Percentiles rank a stretch among this genome's conserved stretches.
Conservation (phyloP, 805 yeast species). For the Saccharomycopsis babjevae region DNA sequence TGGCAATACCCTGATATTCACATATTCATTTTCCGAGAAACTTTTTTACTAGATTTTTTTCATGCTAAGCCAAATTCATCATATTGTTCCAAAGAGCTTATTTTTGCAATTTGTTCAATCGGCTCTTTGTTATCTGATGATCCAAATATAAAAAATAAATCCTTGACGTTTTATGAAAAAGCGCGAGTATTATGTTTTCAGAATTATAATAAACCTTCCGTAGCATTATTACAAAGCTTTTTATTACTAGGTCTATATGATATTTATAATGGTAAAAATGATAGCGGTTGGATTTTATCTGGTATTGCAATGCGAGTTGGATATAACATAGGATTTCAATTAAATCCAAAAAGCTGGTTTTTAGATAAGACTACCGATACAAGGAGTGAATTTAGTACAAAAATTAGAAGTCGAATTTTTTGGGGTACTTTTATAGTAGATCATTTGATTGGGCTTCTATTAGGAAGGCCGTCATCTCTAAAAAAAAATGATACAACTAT, state of each 20-base stretch:
- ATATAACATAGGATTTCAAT: conserved; percentile 52
- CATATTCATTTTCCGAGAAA: conserved; percentile 53
- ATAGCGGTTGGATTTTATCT: conserved; percentile 52
- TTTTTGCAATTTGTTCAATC: conserved; percentile 47
- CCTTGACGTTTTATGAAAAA: conserved; percentile 36
- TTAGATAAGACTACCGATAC: conserved; percentile 27
- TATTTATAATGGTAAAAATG: conserved; percentile 47
- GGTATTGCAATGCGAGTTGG: conserved; percentile 60
- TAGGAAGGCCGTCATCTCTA: conserved; percentile 49
- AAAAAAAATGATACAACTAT: conserved; percentile 50
- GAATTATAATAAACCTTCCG: conserved; percentile 35
- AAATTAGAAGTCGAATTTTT: conserved; percentile 47
- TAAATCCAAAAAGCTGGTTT: conserved; percentile 53
- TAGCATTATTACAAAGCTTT: conserved; percentile 49
- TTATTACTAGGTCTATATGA: conserved; percentile 52
- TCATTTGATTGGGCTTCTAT: conserved; percentile 47
- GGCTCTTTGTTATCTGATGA: conserved; percentile 43
- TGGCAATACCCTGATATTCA: conserved; percentile 60
- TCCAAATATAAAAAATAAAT: conserved; percentile 31
- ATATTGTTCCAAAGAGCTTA: conserved; percentile 46
- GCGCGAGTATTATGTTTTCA: conserved; percentile 35
- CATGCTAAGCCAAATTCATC: conserved; percentile 40
- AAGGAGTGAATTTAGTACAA: conserved; percentile 19
- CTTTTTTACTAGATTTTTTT: conserved; percentile 50
- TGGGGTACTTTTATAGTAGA: conserved; percentile 64